Percentiles rank a stretch among this genome's conserved stretches.
Conservation (phyloP, 2,329 filamentous ascomycete genomes). For the Lachnellula willkommii region DNA sequence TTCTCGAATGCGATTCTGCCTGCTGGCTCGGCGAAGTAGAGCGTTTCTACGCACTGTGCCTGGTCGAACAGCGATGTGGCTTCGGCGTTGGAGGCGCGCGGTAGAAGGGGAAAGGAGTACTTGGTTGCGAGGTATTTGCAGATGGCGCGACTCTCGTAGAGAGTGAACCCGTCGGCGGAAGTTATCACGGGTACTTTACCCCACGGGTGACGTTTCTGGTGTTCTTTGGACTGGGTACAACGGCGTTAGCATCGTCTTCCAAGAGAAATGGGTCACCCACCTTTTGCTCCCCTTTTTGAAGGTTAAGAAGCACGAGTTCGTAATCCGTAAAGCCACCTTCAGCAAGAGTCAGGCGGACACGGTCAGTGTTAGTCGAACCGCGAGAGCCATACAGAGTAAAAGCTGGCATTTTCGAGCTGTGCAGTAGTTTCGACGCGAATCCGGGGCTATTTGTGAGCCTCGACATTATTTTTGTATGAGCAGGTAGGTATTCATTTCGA, state of each 20-base stretch:
- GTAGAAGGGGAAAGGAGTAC: slow-evolving; percentile 42
- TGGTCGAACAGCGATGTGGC: slow-evolving; percentile 41
- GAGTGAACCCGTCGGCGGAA: slow-evolving; percentile 38
- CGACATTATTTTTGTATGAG: slow-evolving; percentile 23
- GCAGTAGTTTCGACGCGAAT: slow-evolving; percentile 29
- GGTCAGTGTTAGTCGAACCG: slow-evolving; percentile 40
- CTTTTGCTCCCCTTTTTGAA: slow-evolving; percentile 40
- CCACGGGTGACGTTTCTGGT: slow-evolving; percentile 38
- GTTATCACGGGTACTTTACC: slow-evolving; percentile 38
- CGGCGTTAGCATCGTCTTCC: slow-evolving; percentile 21
- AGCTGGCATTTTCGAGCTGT: slow-evolving; percentile 36
- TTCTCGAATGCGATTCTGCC: slow-evolving; percentile 42
- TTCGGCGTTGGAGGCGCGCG: slow-evolving; percentile 35
- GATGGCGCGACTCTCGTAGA: slow-evolving; percentile 44
- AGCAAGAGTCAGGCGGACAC: slow-evolving; percentile 39
- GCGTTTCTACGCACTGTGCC: slow-evolving; percentile 37
- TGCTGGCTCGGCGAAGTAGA: slow-evolving; percentile 41
- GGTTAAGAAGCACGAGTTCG: slow-evolving; percentile 35
- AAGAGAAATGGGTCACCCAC: slow-evolving; percentile 26
- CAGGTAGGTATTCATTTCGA: slow-evolving; percentile 11
- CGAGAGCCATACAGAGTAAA: slow-evolving; percentile 39
- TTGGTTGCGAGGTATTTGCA: slow-evolving; percentile 42
- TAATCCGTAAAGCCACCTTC: slow-evolving; percentile 41
- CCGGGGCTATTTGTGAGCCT: slow-evolving; percentile 25
- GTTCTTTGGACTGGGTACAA: slow-evolving; percentile 32